phyloP scores from a whole-genome alignment of 371 early-diverging fungal genomes.

The Mortierella sp. region DNA sequence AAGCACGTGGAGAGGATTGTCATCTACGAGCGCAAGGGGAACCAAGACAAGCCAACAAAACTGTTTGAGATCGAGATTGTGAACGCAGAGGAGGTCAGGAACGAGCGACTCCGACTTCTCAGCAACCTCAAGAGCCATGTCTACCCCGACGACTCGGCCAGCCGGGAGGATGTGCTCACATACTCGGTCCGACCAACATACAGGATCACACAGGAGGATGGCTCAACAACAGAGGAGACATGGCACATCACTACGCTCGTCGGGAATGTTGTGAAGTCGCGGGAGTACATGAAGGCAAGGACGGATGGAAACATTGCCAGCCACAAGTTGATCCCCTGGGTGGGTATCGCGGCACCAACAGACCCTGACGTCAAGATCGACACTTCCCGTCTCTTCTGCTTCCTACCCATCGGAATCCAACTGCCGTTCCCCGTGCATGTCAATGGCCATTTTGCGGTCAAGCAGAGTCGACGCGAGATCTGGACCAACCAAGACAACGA shows the following conservation, averaged over 20 bases:
- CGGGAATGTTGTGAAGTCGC: constrained; percentile 30
- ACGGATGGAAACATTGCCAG: constrained; percentile 20
- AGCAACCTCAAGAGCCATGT: constrained; percentile 15
- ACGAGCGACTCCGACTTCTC: constrained; percentile 18
- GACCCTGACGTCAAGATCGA: constrained; percentile 8
- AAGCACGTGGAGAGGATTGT: constrained; percentile 52
- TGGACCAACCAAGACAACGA: constrained; percentile 45
- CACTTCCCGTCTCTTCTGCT: constrained; percentile 49
- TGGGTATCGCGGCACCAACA: constrained; percentile 48
- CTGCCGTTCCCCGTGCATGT: constrained; percentile 56
- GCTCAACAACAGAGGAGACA: not conserved
- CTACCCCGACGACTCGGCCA: not conserved
- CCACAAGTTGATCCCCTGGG: constrained; percentile 56
- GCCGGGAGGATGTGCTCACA: constrained; percentile 12
- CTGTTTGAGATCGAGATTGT: constrained; percentile 44
- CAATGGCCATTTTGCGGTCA: constrained; percentile 58
- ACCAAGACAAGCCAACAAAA: constrained; percentile 12
- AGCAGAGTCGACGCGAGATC: constrained; percentile 45
- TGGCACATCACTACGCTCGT: constrained; percentile 48
- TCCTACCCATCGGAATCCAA: constrained; percentile 53
- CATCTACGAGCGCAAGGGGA: constrained; percentile 49
- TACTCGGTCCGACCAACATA: constrained; percentile 28
- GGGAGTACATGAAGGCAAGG: constrained; percentile 14
- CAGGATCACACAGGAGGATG: constrained; percentile 23
- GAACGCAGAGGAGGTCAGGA: constrained; percentile 34